These are phyloP conservation scores for Boechera stricta DNA, from an alignment of 345 rosid species.

Conservation along the genomic window DNA sequence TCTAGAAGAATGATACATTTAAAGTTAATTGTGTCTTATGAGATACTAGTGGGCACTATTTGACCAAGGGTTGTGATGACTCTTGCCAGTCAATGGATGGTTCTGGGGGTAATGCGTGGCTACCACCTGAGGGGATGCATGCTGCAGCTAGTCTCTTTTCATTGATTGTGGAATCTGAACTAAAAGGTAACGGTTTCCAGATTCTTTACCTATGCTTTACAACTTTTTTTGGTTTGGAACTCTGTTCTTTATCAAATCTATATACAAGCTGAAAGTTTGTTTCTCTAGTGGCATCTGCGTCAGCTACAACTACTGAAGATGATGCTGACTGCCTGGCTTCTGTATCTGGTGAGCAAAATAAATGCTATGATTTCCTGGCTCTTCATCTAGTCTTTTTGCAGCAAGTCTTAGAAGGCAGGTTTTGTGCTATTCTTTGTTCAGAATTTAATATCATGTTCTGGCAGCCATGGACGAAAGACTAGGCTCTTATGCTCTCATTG, in stretches of 20 bases:
- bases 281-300: conserved; percentile 66
- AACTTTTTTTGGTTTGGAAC: conserved; percentile 27
- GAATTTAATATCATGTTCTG: conserved; percentile 42
- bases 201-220: conserved; percentile 21
- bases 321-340: conserved; percentile 79
- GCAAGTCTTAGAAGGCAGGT: conserved; percentile 32
- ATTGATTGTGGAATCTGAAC: conserved; percentile 80
- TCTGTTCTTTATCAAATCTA: conserved; percentile 22
- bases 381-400: conserved; percentile 24
- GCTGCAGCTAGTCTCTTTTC: conserved; percentile 85
- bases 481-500: conserved; percentile 95
- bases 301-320: conserved; percentile 67
- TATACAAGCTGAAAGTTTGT: conserved; percentile 30
- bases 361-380: conserved; percentile 21
- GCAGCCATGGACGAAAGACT: conserved; percentile 98
- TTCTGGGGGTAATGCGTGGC: conserved; percentile 58
- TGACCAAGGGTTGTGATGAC: conserved; percentile 42
- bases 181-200: conserved; percentile 61
- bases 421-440: conserved; percentile 31
- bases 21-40: conserved; percentile 22
- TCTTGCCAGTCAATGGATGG: conserved; percentile 67
- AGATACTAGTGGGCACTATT: conserved; percentile 31
- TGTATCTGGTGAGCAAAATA: conserved; percentile 67
- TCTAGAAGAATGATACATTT: conserved; percentile 27
- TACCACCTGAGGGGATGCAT: conserved; percentile 86